Conservation (phyloP, 495 filamentous ascomycete genomes). For the Hyphodiscus hymeniophilus region DNA sequence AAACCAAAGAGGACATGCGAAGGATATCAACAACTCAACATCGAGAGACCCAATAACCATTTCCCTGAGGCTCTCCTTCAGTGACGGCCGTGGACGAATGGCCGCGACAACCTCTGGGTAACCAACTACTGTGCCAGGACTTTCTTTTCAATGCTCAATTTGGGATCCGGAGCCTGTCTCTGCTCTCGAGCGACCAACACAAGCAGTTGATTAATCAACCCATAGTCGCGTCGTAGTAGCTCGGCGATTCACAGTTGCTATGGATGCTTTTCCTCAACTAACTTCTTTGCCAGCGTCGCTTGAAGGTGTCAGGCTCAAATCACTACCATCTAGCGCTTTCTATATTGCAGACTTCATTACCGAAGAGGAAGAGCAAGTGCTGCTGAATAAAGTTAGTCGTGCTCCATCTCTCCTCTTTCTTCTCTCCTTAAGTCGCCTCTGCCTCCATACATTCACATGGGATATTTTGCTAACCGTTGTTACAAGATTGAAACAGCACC, state of each 20-base stretch:
- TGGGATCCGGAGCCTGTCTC: too few relatives aligned
- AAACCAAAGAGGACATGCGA: too few relatives aligned
- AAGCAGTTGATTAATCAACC: background rate
- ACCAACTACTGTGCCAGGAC: too few relatives aligned
- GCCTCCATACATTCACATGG: too few relatives aligned
- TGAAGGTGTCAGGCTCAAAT: conserved; percentile 43
- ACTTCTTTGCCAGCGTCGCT: conserved; percentile 27
- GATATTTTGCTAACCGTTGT: conserved; percentile 12
- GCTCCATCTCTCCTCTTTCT: conserved; percentile 10
- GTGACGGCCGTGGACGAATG: too few relatives aligned
- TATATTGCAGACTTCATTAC: conserved; percentile 88
- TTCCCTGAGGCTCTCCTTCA: too few relatives aligned
- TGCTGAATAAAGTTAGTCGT: conserved; percentile 57
- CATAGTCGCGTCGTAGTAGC: background rate
- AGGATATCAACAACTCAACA: too few relatives aligned
- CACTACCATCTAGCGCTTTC: conserved; percentile 60
- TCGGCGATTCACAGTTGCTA: background rate
- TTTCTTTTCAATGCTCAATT: too few relatives aligned
- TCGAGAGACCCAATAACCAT: too few relatives aligned
- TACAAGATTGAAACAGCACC: conserved; percentile 49
- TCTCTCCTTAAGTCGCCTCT: too few relatives aligned
- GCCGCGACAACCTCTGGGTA: too few relatives aligned
- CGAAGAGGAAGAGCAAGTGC: conserved; percentile 57
- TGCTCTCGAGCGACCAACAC: background rate
- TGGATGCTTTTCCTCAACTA: conserved; percentile 5